Conservation (phyloP, 371 early-diverging fungal genomes). For the Syncephalastrum racemosum region DNA sequence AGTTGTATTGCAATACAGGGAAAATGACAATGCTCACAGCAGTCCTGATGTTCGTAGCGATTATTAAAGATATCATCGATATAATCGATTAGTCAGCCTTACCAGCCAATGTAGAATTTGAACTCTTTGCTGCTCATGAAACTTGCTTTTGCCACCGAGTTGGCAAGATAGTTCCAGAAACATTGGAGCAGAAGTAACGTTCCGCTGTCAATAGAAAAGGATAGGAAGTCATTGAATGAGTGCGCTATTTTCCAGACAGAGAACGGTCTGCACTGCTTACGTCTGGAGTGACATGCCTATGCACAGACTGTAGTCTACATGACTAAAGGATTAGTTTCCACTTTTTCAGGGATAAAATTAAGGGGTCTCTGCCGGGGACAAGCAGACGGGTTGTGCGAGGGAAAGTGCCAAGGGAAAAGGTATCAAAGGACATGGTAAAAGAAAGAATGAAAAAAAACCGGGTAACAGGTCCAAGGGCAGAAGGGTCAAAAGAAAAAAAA, state of each 20-base stretch:
- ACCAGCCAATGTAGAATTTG: constrained; percentile 48
- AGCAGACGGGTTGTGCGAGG: no score
- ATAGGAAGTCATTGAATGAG: constrained; percentile 15
- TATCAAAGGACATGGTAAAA: background rate
- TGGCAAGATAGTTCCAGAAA: constrained; percentile 55
- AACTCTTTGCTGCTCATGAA: constrained; percentile 55
- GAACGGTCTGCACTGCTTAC: constrained; percentile 19
- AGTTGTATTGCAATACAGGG: constrained; percentile 43
- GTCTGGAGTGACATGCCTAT: constrained; percentile 47
- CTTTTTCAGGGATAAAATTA: no score
- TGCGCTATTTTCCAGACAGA: background rate
- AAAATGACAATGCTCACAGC: constrained; percentile 38
- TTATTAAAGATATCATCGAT: background rate
- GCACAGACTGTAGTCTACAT: constrained; percentile 27
- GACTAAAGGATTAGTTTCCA: background rate
- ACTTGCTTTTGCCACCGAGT: constrained; percentile 44
- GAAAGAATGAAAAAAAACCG: background rate
- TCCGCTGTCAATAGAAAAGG: constrained; percentile 26
- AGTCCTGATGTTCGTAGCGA: constrained; percentile 20
- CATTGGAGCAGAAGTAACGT: constrained; percentile 49
- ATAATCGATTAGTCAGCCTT: constrained; percentile 1
- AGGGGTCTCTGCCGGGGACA: no score
- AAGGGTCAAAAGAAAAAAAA: background rate
- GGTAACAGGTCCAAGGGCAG: background rate
- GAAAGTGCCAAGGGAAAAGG: background rate